phyloP scores from a whole-genome alignment of 768 basidiomycete genomes.

The Leccinum barrowsii region DNA sequence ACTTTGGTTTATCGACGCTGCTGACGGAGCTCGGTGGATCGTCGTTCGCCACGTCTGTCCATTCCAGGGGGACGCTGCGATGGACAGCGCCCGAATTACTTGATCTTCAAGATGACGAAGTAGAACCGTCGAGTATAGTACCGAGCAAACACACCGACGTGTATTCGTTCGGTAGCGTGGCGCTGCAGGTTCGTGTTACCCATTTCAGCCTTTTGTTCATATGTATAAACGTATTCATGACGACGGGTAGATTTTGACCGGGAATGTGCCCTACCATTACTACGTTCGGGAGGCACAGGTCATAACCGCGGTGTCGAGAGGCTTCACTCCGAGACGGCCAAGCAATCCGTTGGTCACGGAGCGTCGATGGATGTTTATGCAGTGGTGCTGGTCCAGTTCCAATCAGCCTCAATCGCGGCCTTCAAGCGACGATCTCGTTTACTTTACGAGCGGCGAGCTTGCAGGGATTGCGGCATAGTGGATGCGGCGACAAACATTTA shows the following conservation, averaged over 20 bases:
- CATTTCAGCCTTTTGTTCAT: neutral
- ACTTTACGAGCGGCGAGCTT: constrained; percentile 7
- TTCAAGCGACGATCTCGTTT: constrained; percentile 25
- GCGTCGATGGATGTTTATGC: constrained; percentile 10
- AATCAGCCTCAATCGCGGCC: constrained; percentile 28
- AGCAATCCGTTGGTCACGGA: constrained; percentile 3
- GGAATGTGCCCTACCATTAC: constrained; percentile 15
- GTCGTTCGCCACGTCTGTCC: constrained; percentile 36
- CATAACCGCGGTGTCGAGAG: constrained; percentile 9
- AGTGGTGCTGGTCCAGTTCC: constrained; percentile 21
- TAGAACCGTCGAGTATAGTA: neutral
- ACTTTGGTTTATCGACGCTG: constrained; percentile 46
- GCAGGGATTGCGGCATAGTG: neutral
- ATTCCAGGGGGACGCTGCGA: constrained; percentile 28
- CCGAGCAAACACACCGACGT: constrained; percentile 15
- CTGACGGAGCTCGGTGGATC: constrained; percentile 35
- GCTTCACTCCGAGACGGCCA: constrained; percentile 12
- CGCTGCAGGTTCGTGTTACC: constrained; percentile 12
- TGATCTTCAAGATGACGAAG: constrained; percentile 18
- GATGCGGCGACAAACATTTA: neutral
- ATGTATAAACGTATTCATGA: neutral
- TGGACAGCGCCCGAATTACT: constrained; percentile 31
- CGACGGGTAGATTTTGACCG: constrained; percentile 5
- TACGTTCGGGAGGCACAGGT: constrained; percentile 10
- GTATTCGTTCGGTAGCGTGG: constrained; percentile 32